Percentiles rank a stretch among this genome's conserved stretches.
Conservation (phyloP, 208 protist genomes). For the Acanthamoeba quina region DNA sequence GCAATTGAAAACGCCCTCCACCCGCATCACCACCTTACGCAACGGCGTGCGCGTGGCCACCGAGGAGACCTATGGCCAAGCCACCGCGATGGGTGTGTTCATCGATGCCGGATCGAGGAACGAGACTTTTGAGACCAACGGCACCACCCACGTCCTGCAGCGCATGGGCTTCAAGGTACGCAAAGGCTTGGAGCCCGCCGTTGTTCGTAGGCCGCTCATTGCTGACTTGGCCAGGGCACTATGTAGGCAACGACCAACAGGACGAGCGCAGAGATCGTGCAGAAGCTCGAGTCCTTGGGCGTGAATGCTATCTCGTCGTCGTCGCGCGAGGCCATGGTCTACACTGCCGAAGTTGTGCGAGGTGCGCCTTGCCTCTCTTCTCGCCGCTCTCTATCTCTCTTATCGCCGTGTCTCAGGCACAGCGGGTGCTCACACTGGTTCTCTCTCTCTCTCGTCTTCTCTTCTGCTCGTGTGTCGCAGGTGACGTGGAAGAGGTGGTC, state of each 20-base stretch:
- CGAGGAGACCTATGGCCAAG: conserved; percentile 65
- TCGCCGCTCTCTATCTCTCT: too few species aligned
- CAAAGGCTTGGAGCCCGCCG: background rate
- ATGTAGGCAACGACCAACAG: background rate
- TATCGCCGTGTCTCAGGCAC: too few species aligned
- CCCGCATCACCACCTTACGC: conserved; percentile 12
- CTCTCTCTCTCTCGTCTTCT: background rate
- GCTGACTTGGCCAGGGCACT: background rate
- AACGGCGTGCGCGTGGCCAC: conserved; percentile 71
- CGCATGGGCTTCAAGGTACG: conserved; percentile 46
- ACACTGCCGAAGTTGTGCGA: conserved; percentile 28
- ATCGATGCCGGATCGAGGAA: conserved; percentile 67
- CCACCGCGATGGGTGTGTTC: conserved; percentile 37
- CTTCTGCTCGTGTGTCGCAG: background rate
- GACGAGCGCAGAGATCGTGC: conserved; percentile 52
- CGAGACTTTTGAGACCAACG: conserved; percentile 52
- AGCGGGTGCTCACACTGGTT: background rate
- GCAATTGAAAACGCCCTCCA: conserved; percentile 6
- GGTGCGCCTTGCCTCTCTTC: background rate
- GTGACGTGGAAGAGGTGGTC: conserved; percentile 29
- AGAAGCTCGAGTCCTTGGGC: conserved; percentile 52
- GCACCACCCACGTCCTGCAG: conserved; percentile 64
- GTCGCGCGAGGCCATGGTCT: conserved; percentile 72
- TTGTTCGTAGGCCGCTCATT: background rate
- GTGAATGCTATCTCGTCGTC: conserved; percentile 5